Evolutionary conservation across 2,329 filamentous ascomycete genomes (phyloP), one percentile per base, ranked within the genome.

Genomic region (Penicillium sp.): DNA sequence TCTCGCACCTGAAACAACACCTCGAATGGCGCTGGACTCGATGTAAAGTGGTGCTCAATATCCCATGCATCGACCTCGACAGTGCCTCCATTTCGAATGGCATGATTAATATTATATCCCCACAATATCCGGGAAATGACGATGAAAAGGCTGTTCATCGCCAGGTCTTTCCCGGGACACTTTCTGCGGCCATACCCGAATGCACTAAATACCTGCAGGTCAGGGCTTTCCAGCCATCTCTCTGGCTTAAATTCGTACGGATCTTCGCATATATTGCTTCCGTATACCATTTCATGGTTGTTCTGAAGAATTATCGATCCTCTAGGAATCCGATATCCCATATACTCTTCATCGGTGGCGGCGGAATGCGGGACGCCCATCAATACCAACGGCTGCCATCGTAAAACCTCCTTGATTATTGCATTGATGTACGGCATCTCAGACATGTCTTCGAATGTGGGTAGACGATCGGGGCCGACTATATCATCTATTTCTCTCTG

Each of bases 51-150:
- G 23, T 68, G 18, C 57, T 64, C 62, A 28, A 72, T 72, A 35
- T 66, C 62, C 0, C 65, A 63, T 0, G 71, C 67, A 43, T 69
- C 71, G 0, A 78, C 61, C 2, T 66, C 65, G 24, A 60, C 65
- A 0, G 74, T 77, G 1, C 72, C 62, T 21, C 68, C 68, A 14
- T 40, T 73, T 67, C 62, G 71, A 63, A 61, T 67, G 67, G 23
- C 23, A 3, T 30, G 28, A n/a, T 18, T 11, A 72, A 62, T 60
- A 18, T 61, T 53, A 48, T 62, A 68, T 12, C 56, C 63, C 50
- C 81, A 73, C 60, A 84, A 79, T 77, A 84, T 81, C 35, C 81
- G 71, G 1, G 80, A 79, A 59, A 84, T 80, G n/a, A 82, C 82
- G 61, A 84, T 82, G 63, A 83, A 62, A 69, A 77, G 51, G 68